Percentiles rank a stretch among this genome's conserved stretches.
Conservation (phyloP, 2,329 filamentous ascomycete genomes). For the Ophiocordyceps camponoti-rufipedis region DNA sequence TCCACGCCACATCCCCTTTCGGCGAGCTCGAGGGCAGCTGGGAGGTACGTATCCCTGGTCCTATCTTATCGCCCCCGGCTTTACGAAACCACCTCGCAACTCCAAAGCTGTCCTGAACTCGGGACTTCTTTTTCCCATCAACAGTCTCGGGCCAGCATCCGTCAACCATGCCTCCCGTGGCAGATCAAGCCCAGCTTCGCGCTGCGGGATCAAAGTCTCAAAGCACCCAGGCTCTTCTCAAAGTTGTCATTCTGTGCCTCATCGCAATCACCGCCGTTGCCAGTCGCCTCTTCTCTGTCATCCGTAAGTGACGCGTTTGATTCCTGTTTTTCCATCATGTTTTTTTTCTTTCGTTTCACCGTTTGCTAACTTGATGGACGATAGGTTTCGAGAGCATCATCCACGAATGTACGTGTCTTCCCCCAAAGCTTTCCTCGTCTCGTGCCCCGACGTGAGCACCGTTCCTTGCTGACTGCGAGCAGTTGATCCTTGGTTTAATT, state of each 20-base stretch:
- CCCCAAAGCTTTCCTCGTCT: not conserved
- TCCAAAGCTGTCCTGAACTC: not conserved
- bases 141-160: conserved; percentile 9
- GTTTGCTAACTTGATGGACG: conserved; percentile 12
- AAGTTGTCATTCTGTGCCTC: conserved; percentile 74
- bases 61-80: not conserved
- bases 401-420: conserved; percentile 70
- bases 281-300: conserved; percentile 94
- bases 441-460: not conserved
- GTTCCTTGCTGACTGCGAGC: conserved; percentile 10
- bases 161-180: conserved; percentile 20
- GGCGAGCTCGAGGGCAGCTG: not conserved
- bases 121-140: conserved; percentile 13
- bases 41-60: not conserved
- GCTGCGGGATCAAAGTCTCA: conserved; percentile 63
- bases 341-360: not conserved
- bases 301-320: conserved; percentile 46
- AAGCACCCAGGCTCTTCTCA: conserved; percentile 69
- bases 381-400: conserved; percentile 96
- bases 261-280: conserved; percentile 85
- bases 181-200: conserved; percentile 26
- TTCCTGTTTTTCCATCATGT: not conserved
- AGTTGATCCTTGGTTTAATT: conserved; percentile 99
- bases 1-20: not conserved
- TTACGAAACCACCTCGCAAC: not conserved